Base-by-base conservation (phyloP, 371 early-diverging fungal species). In the Apophysomyces variabilis region DNA sequence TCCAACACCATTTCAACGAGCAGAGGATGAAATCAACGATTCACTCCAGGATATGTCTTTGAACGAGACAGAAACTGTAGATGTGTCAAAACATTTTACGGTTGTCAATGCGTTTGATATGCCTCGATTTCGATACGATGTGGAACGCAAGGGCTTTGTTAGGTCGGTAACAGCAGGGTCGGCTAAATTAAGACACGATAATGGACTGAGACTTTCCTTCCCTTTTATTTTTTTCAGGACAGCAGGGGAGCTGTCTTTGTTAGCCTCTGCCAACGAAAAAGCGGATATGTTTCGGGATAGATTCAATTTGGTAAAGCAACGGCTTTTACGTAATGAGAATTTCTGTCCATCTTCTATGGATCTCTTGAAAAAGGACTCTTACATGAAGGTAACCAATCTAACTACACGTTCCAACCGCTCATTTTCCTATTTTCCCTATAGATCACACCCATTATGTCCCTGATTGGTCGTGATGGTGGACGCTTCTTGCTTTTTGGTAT, bases 401-500 rank as follows among this genome's bases (percentile, higher is more conserved):
- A 47, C 7, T 8, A 35, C 32, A 37, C 7, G 9, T 58, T 65
- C 12, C 58, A 43, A 9, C 8, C 32, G 18, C 12, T 41, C 26
- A 38, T 14, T 44, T 14, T 18, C 16, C 16, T 14, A 16, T 14
- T 50, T 37, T 38, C 37, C 58, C 8, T 62, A 14, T 67, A 94
- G 88, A 79, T 96, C 47, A 94, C 93, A 39, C 87, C 93, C 5
- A 89, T 96, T 41, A 93, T 91, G 69, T 85, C 92, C 2, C 75
- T 96, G 57, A 89, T 87, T 65, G 96, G 96, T 7, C 85, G 89
- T 43, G 87, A 88, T 58, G 86, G 86, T 16, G 88, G 89, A 58
- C 65, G 74, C 11, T 96, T 92, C 68, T 62, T 93, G 21, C 72
- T 95, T 43, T 91, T 95, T 76, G 97, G 97, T 2, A 95, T 96